Percentiles rank a stretch among this genome's conserved stretches.
These are phyloP conservation scores for Closterium sp. DNA, from an alignment of 139 green algal genomes.

Conservation along the genomic window DNA sequence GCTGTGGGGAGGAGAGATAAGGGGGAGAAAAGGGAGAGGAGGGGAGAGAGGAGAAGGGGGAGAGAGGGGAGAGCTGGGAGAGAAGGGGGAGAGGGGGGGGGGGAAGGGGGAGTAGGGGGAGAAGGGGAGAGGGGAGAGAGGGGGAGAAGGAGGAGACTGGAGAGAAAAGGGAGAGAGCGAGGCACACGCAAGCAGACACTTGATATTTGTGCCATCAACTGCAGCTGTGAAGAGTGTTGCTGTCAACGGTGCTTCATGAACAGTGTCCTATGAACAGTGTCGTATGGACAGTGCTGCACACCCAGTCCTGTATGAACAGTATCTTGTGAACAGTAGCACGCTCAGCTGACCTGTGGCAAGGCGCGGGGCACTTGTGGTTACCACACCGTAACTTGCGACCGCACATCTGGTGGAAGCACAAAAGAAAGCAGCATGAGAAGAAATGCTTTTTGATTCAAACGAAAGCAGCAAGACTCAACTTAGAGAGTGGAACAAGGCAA, in stretches of 20 bases:
- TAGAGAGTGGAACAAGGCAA: background rate
- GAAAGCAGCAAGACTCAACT: background rate
- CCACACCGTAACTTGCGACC: constrained; percentile 69
- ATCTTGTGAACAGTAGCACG: too few relatives aligned
- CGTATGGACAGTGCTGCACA: too few relatives aligned
- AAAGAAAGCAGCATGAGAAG: background rate
- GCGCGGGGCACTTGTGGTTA: constrained; percentile 68
- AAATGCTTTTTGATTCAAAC: background rate
- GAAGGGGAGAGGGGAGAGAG: too few relatives aligned
- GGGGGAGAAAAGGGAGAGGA: background rate
- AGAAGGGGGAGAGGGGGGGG: background rate
- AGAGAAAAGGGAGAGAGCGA: background rate
- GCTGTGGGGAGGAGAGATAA: background rate
- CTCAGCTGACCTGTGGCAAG: constrained; percentile 40
- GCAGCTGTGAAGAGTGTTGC: too few relatives aligned
- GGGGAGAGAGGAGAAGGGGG: background rate
- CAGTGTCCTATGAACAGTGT: too few relatives aligned
- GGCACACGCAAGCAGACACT: too few relatives aligned
- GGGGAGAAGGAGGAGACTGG: background rate
- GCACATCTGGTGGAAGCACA: constrained; percentile 55
- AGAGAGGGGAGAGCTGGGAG: background rate
- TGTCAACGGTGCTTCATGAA: too few relatives aligned
- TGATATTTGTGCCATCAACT: too few relatives aligned
- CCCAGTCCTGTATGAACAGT: too few relatives aligned
- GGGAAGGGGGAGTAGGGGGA: background rate